Evolutionary conservation across 2,329 filamentous ascomycete species (phyloP), one percentile per base, ranked within the genome.

Genomic region (Diaporthe vaccinii): DNA sequence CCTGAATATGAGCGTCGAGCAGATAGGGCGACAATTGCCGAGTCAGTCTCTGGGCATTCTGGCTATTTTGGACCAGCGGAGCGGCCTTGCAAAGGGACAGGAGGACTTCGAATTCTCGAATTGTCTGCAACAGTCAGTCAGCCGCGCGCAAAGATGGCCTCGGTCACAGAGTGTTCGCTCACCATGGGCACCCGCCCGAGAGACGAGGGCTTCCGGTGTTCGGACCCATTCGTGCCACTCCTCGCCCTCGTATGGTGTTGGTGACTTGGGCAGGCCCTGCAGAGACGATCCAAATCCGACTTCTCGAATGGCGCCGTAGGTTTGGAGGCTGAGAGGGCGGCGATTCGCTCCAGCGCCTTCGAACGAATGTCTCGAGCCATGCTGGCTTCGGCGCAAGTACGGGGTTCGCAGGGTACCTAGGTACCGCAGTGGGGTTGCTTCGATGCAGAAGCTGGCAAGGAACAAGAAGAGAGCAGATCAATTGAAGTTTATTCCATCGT

Each of bases 1-100:
- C 85, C 82, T 98, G 96, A 46, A 90, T 87, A 80, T 96, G 94
- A 6, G 94, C 93, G 82, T 98, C 95, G 78, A 95, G 91, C 17
- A 98, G 90, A 83, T 98, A 98, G 7, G 93, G 93, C 10, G 92
- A 90, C 55, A 99, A 86, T 79, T 98, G 95, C 46, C 89, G 88
- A n/a, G 93, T 90, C 53, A 99, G 90, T 80, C 92, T 93, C 80
- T 94, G 91, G 39, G 95, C 96, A 81, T 94, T 93, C 76, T 94
- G 91, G 57, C 87, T 84, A 61, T 91, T 92, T 71, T 92, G 89
- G 36, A 98, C 89, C 34, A 91, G 89, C 5, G 95, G 93, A 4
- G 96, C 95, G 72, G 96, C 95, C 85, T 96, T 96, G 87, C 96
- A 98, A 36, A 99, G 89, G 58, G 97, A 95, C 36, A 98, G 86